These are phyloP conservation scores for Suillus plorans DNA, from an alignment of 768 basidiomycete species.

Conservation along the genomic window DNA sequence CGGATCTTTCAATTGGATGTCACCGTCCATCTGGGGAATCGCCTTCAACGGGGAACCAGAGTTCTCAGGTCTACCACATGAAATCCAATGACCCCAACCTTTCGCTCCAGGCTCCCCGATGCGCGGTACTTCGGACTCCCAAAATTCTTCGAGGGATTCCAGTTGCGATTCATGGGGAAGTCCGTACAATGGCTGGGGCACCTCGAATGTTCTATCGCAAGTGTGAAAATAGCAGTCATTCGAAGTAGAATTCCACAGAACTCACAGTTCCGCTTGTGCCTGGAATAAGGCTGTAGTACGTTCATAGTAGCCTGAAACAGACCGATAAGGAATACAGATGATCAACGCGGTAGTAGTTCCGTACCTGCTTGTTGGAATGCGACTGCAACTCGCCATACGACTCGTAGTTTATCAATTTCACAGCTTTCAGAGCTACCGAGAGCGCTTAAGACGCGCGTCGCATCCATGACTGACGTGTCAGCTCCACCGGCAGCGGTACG, in stretches of 20 bases:
- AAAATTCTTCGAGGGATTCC: conserved; percentile 71
- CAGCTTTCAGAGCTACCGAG: conserved; percentile 41
- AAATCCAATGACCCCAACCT: conserved; percentile 70
- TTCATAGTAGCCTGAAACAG: conserved; percentile 62
- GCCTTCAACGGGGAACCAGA: conserved; percentile 5
- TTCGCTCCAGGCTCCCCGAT: conserved; percentile 62
- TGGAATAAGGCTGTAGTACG: conserved; percentile 78
- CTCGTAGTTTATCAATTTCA: conserved; percentile 55
- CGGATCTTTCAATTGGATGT: conserved; percentile 49
- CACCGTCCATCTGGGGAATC: conserved; percentile 18
- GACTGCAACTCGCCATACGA: conserved; percentile 71
- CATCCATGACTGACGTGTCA: conserved; percentile 53
- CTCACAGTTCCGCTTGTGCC: conserved; percentile 81
- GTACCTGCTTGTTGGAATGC: conserved; percentile 67
- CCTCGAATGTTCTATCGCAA: conserved; percentile 52
- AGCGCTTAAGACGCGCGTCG: conserved; percentile 43
- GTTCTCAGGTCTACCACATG: conserved; percentile 40
- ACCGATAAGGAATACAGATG: conserved; percentile 6
- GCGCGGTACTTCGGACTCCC: conserved; percentile 83
- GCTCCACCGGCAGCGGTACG: conserved; percentile 47
- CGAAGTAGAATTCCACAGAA: conserved; percentile 8
- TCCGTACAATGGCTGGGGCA: conserved; percentile 45
- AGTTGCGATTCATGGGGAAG: conserved; percentile 49
- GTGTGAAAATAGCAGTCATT: conserved; percentile 10
- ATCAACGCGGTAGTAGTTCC: conserved; percentile 14